Conservation (phyloP, 2,329 filamentous ascomycete genomes). For the Aspergillus unguis region DNA sequence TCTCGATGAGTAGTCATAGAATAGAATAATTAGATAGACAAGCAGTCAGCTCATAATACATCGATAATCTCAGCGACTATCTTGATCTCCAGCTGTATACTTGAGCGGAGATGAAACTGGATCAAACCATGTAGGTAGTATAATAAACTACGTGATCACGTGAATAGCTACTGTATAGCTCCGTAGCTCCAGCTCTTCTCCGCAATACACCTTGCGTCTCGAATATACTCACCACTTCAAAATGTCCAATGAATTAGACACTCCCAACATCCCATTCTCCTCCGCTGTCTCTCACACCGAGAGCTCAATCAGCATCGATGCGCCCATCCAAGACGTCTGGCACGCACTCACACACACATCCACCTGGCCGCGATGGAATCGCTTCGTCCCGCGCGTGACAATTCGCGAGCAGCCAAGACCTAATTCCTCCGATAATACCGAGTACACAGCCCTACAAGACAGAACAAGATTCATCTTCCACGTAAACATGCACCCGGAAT, state of each 20-base stretch:
- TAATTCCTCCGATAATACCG: neutral
- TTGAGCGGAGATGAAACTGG: no score
- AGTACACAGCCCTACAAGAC: slow-evolving; percentile 25
- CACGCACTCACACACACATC: slow-evolving; percentile 44
- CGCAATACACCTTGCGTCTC: no score
- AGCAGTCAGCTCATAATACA: no score
- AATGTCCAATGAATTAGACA: slow-evolving; percentile 16
- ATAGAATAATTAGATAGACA: no score
- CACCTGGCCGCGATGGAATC: slow-evolving; percentile 48
- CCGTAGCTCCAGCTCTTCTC: no score
- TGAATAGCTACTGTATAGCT: no score
- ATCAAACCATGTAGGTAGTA: no score
- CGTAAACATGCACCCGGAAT: slow-evolving; percentile 39
- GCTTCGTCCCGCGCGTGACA: slow-evolving; percentile 45
- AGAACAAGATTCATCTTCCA: slow-evolving; percentile 46
- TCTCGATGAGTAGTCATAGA: no score
- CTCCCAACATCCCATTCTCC: slow-evolving; percentile 30
- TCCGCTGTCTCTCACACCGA: slow-evolving; percentile 31
- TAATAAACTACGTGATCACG: no score
- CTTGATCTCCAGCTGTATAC: no score
- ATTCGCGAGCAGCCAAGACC: slow-evolving; percentile 40
- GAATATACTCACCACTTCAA: neutral
- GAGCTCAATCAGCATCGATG: slow-evolving; percentile 39
- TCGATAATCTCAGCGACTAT: no score
- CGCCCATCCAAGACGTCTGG: slow-evolving; percentile 44